Conservation (phyloP, 75 land plant species). For the Pseudotsuga menziesii region DNA sequence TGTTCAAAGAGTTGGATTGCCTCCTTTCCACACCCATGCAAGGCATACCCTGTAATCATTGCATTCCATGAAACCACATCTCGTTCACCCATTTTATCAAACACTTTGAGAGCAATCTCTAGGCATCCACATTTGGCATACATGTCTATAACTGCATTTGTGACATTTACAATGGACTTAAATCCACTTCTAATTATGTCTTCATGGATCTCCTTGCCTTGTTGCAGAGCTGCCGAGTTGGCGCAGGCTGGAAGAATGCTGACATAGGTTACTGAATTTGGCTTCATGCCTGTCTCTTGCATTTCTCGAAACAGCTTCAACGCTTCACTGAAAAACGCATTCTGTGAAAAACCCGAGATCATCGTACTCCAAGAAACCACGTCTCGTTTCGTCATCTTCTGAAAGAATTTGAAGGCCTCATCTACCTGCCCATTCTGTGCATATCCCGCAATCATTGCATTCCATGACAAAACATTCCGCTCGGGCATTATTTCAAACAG, state of each 20-base stretch:
- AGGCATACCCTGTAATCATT: constrained; percentile 22
- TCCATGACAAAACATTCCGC: constrained; percentile 11
- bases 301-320: constrained; percentile 15
- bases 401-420: constrained; percentile 59
- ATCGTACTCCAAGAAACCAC: constrained; percentile 15
- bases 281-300: constrained; percentile 8
- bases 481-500: constrained; percentile 11
- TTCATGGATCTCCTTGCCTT: constrained; percentile 16
- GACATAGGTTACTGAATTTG: constrained; percentile 12
- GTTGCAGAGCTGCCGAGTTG: constrained; percentile 16
- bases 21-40: constrained; percentile 8
- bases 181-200: constrained; percentile 15
- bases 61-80: constrained; percentile 19
- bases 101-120: constrained; percentile 17
- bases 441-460: constrained; percentile 11
- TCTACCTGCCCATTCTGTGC: constrained; percentile 11
- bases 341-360: constrained; percentile 15
- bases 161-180: constrained; percentile 5
- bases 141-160: constrained; percentile 23
- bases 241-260: constrained; percentile 20
- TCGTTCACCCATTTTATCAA: constrained; percentile 19
- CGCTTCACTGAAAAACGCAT: constrained; percentile 18
- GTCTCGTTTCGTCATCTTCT: constrained; percentile 19
- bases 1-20: constrained; percentile 12
- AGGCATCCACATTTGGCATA: constrained; percentile 28